Conservation (phyloP, 768 basidiomycete genomes). For the Naganishia antarctica region DNA sequence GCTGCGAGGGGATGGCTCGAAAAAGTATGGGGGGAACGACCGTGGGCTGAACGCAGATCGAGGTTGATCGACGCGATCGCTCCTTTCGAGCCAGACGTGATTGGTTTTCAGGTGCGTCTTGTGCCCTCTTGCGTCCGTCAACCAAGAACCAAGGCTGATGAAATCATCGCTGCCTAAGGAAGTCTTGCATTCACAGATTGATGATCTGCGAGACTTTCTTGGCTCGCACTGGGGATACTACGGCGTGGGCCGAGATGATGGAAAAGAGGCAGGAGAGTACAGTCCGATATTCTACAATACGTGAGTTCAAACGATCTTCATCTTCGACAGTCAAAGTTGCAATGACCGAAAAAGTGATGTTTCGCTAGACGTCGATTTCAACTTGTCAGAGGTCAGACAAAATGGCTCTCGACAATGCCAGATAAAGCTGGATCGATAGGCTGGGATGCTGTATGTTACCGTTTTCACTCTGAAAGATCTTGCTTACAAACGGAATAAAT, state of each 20-base stretch:
- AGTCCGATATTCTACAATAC: slow-evolving; percentile 62
- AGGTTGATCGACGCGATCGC: slow-evolving; percentile 37
- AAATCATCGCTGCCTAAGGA: slow-evolving; percentile 33
- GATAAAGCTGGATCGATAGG: slow-evolving; percentile 42
- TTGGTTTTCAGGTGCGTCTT: slow-evolving; percentile 40
- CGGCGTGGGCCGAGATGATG: slow-evolving; percentile 64
- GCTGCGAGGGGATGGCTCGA: slow-evolving; percentile 16
- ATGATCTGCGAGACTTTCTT: slow-evolving; percentile 57
- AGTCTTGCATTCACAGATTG: slow-evolving; percentile 58
- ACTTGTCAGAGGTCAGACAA: slow-evolving; percentile 30
- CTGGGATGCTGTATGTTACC: slow-evolving; percentile 48
- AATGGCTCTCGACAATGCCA: slow-evolving; percentile 49
- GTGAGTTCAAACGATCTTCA: slow-evolving; percentile 31
- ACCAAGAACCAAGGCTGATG: too few species aligned
- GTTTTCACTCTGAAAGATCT: background rate
- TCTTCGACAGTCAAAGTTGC: slow-evolving; percentile 7
- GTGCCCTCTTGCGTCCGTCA: background rate
- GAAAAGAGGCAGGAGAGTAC: slow-evolving; percentile 58
- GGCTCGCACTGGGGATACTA: slow-evolving; percentile 59
- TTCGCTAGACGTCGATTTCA: slow-evolving; percentile 7
- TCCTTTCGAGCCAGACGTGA: slow-evolving; percentile 36
- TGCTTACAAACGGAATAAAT: slow-evolving; percentile 11
- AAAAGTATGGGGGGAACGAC: slow-evolving; percentile 30
- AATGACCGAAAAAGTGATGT: background rate
- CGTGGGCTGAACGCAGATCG: slow-evolving; percentile 39